Evolutionary conservation across 306 rosid species (phyloP), one percentile per base, ranked within the genome.

Genomic region (Vicia villosa): DNA sequence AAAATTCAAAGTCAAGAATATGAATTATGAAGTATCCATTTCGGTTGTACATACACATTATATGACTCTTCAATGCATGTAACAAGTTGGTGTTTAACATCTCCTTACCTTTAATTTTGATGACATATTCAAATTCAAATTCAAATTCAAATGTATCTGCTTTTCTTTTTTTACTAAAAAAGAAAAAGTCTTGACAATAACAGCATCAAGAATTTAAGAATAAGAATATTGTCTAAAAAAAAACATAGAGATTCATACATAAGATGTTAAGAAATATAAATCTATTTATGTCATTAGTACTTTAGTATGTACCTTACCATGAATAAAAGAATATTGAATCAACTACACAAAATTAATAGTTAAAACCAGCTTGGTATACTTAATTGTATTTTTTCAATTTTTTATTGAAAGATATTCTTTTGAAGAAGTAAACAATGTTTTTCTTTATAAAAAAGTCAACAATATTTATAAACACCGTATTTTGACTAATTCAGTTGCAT

Each of bases 161-260:
- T 58, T 32, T 32, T 58, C 17, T 32, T 32, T 15, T 15, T 8
- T 58, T n/a, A 58, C 42, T 57, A n/a, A 14, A 58, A 58, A 58
- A 58, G 64, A 58, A 58, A 58, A 58, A 30, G 64, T 58, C 5
- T 22, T 28, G 64, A 58, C 19, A 30, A 32, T 15, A 58, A 58
- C 11, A 8, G 13, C 5, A n/a, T 57, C 15, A 32, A 59, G 45
- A 59, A 59, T 32, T 59, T 8, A 59, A 59, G 65, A 11, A 52
- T 52, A 52, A 52, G 59, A 11, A 52, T 21, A 22, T 1, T 52
- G 30, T 21, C 15, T 3, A 5, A 52, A 52, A 52, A 52, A 51
- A 52, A 20, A 21, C 34, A 52, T 10, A 52, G 13, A 3, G 21
- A 52, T 52, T 52, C 59, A 52, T 21, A 21, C 43, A 16, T 59